These are phyloP conservation scores for Penicillium coprophilum DNA, from an alignment of 495 filamentous ascomycete species.

Conservation along the genomic window DNA sequence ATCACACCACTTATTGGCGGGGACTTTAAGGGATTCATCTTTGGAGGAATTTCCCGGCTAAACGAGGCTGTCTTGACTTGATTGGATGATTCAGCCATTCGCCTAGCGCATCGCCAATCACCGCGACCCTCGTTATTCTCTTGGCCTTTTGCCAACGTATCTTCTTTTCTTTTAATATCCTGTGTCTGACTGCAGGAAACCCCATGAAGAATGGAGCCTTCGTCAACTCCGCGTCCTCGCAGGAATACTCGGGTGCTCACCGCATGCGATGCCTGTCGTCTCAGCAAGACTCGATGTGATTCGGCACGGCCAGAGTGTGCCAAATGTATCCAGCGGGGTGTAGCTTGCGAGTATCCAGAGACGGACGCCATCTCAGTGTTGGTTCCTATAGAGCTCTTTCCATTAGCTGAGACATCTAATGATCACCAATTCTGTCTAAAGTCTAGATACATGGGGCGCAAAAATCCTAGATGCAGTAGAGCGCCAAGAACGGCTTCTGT, in stretches of 20 bases:
- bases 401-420: conserved; percentile 16
- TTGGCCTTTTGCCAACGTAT: conserved; percentile 1
- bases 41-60: conserved; percentile 6
- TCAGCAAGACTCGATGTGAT: conserved; percentile 35
- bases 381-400: conserved; percentile 19
- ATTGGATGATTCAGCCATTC: conserved; percentile 23
- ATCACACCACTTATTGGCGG: conserved; percentile 34
- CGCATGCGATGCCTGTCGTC: conserved; percentile 33
- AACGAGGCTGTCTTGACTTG: conserved; percentile 11
- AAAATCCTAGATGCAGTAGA: conserved; percentile 31
- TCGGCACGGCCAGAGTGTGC: conserved; percentile 30
- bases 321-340: conserved; percentile 32
- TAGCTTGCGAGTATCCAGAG: conserved; percentile 33
- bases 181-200: conserved; percentile 9
- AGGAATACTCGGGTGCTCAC: conserved; percentile 34
- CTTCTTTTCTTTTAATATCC: conserved; percentile 1
- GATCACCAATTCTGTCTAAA: conserved; percentile 16
- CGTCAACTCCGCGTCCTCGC: conserved; percentile 19
- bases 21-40: conserved; percentile 24
- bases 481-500: conserved; percentile 29
- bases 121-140: conserved; percentile 1
- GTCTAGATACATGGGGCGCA: conserved; percentile 30
- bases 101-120: conserved; percentile 9
- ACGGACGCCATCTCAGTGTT: conserved; percentile 32
- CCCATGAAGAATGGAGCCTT: conserved; percentile 14